A percentile compares a stretch with the other conserved stretches of the same genome.
These are phyloP conservation scores for Casaregolazyma suthepensis DNA, from an alignment of 1,139 yeast species.

Conservation along the genomic window DNA sequence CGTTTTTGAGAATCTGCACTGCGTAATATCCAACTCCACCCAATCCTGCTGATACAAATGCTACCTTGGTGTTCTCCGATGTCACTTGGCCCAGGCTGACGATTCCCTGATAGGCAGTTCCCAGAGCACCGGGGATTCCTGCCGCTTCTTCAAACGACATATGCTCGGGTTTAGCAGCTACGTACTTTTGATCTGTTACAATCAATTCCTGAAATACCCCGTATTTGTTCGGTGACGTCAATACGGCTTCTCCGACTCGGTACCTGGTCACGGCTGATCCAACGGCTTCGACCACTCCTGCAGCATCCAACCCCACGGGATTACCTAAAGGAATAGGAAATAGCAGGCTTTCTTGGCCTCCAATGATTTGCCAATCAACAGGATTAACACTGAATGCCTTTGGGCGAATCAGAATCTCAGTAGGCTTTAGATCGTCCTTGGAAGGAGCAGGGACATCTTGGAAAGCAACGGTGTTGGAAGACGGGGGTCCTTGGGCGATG, in stretches of 20 bases:
- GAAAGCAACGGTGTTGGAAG: constrained; percentile 1
- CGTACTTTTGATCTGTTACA: not conserved
- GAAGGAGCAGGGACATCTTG: not conserved
- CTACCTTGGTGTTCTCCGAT: not conserved
- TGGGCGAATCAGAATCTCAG: constrained; percentile 48
- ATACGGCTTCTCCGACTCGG: constrained; percentile 49
- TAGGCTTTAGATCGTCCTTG: constrained; percentile 17
- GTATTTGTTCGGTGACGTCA: constrained; percentile 47
- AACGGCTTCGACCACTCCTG: constrained; percentile 55
- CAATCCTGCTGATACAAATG: constrained; percentile 2
- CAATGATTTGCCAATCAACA: constrained; percentile 55
- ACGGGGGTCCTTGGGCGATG: not conserved
- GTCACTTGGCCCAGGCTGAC: constrained; percentile 19
- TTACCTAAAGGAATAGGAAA: constrained; percentile 43
- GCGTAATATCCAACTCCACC: constrained; percentile 7
- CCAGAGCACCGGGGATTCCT: constrained; percentile 10
- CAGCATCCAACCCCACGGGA: constrained; percentile 34
- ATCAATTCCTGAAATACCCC: constrained; percentile 6
- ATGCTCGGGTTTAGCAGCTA: constrained; percentile 9
- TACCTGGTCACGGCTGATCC: constrained; percentile 51
- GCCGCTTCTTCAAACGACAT: constrained; percentile 12
- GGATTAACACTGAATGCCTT: constrained; percentile 65
- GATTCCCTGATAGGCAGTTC: constrained; percentile 1
- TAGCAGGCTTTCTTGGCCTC: not conserved
- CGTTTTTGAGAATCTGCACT: constrained; percentile 11